Base-by-base conservation (phyloP, 495 filamentous ascomycete genomes). In the Penicillium samsonianum region DNA sequence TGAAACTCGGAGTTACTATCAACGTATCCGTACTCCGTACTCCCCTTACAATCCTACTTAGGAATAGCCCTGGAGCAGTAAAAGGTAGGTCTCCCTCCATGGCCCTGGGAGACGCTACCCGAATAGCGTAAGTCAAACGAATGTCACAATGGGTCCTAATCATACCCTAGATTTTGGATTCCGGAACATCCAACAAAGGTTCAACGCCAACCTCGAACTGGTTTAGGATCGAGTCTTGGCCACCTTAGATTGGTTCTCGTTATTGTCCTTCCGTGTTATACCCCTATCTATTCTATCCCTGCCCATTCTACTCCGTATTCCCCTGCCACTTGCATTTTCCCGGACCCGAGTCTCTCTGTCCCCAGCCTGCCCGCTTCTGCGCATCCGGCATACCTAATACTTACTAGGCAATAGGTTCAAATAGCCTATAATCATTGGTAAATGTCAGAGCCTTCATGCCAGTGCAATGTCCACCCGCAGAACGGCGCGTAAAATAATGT, bases 401-500 rank as follows among this genome's bases (percentile, higher is more conserved):
- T 16, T 42, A 42, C 10, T 20, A 23, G 41, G n/a, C n/a, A 19
- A 17, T 40, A 41, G 38, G 41, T 43, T 10, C 41, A 38, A n/a
- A 8, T n/a, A 38, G 35, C 16, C 35, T 38, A 38, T n/a, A 37
- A n/a, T 7, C 33, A 37, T 5, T 0, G 16, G 16, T n/a, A 3
- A 38, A 38, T 38, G 35, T 38, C 5, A 38, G 1, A 37, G 33
- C 5, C 35, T 38, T 38, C 14, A 19, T 12, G 5, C 19, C 49
- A 40, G 5, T 33, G 17, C 12, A n/a, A 25, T 52, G 25, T 47
- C 58, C 56, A 65, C 61, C 61, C 58, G 50, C 58, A 59, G 65
- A 62, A 58, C 56, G 56, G 65, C 56, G 44, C 59, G 62, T 60
- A 47, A 30, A 51, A 28, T 17, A 33, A 53, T 43, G 30, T 33